A percentile compares a stretch with the other conserved stretches of the same genome.
Conservation (phyloP, 2,329 filamentous ascomycete species). For the Bipolaris cookei region DNA sequence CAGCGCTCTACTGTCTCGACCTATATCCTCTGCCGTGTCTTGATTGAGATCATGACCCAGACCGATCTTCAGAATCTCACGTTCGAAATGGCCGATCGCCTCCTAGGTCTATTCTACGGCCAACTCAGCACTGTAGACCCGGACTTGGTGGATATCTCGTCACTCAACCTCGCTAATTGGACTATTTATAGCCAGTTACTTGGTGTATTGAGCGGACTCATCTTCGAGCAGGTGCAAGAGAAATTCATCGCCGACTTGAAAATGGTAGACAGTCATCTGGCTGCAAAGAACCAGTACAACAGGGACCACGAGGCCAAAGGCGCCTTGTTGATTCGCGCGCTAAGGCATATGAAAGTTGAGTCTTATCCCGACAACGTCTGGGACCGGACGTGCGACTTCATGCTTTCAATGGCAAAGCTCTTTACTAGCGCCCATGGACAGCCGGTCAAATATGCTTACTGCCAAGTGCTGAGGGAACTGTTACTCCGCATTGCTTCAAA, state of each 20-base stretch:
- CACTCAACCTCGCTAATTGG: constrained; percentile 92
- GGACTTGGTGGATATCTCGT: constrained; percentile 77
- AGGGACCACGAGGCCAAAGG: constrained; percentile 79
- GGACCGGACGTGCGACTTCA: constrained; percentile 87
- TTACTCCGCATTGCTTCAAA: constrained; percentile 85
- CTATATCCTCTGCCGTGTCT: constrained; percentile 90
- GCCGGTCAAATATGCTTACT: constrained; percentile 91
- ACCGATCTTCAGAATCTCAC: constrained; percentile 84
- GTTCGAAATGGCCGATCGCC: constrained; percentile 87
- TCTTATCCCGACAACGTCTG: constrained; percentile 76
- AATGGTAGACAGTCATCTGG: constrained; percentile 75
- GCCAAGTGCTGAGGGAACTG: constrained; percentile 85
- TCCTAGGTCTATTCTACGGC: constrained; percentile 96
- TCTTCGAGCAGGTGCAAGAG: constrained; percentile 82
- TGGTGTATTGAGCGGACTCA: constrained; percentile 94
- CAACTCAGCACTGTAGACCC: constrained; percentile 89
- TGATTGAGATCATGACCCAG: constrained; percentile 93
- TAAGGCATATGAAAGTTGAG: constrained; percentile 85
- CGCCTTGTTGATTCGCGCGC: constrained; percentile 85
- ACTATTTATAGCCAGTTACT: constrained; percentile 89
- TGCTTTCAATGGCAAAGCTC: constrained; percentile 78
- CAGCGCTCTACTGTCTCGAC: constrained; percentile 92
- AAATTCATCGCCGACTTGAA: constrained; percentile 85
- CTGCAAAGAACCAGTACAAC: constrained; percentile 70
- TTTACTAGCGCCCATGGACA: constrained; percentile 87